Evolutionary conservation across 192 early-diverging fungal genomes (phyloP), one percentile per base, ranked within the genome.

Genomic region (Chytriomyces confervae): DNA sequence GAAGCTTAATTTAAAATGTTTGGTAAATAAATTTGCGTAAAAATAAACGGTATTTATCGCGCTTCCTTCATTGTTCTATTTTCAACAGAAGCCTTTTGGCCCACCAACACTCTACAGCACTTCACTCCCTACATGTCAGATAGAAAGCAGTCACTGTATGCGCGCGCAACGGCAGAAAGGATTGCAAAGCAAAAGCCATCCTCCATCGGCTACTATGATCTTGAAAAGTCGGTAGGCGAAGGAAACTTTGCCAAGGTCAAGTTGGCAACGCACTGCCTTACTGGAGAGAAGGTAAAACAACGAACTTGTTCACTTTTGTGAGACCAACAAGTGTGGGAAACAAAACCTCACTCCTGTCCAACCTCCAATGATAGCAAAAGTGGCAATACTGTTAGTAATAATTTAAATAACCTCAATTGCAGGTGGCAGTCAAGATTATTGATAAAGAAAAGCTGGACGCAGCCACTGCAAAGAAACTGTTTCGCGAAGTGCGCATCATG

Each of bases 351-450:
- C n/a, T n/a, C n/a, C n/a, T n/a, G n/a, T n/a, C n/a, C 29, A 36
- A 36, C 29, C 29, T 60, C 16, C 50, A 13, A 29, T 11, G 45
- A 29, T 48, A 69, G 43, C 16, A 43, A 20, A 48, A 43, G 1
- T 44, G 4, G 11, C 80, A 62, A 11, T 13, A 81, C 2, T 36
- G 2, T 1, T 69, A 78, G 80, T 67, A 13, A 11, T 18, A 80
- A 13, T 18, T 2, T 4, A 36, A 36, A 36, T 36, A 36, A 36
- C 29, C 1, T 36, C 29, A 36, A 36, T 36, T 50, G 13, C 74
- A 90, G 89, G 89, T 90, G 16, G 89, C 89, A 13, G 83, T 90
- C 36, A 90, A 90, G 62, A 86, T 90, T 76, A 90, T 90, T 53
- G 87, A 89, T 78, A 90, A 90, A 77, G 80, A 77, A 46, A 90